Evolutionary conservation across 179 eudicot species (phyloP), one percentile per base, ranked within the genome.

Genomic region (Actinidia arguta): DNA sequence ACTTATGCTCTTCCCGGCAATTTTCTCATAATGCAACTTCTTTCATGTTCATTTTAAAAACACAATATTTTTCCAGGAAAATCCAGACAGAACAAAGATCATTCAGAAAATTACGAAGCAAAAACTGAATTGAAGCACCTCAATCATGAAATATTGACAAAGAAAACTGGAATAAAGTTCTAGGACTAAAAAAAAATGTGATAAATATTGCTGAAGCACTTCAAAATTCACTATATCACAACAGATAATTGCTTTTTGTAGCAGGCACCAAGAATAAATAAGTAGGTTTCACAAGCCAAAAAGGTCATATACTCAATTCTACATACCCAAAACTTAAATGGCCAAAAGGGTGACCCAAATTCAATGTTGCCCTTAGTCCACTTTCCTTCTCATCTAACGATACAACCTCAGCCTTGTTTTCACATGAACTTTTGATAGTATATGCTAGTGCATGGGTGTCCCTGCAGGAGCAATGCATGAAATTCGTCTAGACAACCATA

Each of bases 311-410:
- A 69, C 0, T 14, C 47, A 22, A 46, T 4, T 72, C 11, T 14
- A 72, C 0, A 80, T 78, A 72, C 16, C 9, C 16, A 64, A 51
- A 77, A 90, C 98, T 92, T 84, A 97, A 98, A 88, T 95, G 99
- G 73, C 98, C 99, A 88, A 97, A 97, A 55, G 99, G 95, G 88
- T 97, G 99, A 84, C 99, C 99, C 87, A 97, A 91, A 85, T 97
- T 95, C 85, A 97, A 81, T 71, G 98, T 97, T 58, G 98, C 99
- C 85, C 99, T 91, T 51, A 97, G 68, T 75, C 98, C 98, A 84
- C 97, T 81, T 89, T 97, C 99, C 89, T 89, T 95, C 90, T 97
- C 99, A 88, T 97, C 99, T 82, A 92, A 85, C 70, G 98, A 92
- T 36, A 97, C 99, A 69, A 97, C 95, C 87, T 92, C 98, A 47